phyloP scores from a whole-genome alignment of 768 basidiomycete species.

The Pleurotus cornucopiae region DNA sequence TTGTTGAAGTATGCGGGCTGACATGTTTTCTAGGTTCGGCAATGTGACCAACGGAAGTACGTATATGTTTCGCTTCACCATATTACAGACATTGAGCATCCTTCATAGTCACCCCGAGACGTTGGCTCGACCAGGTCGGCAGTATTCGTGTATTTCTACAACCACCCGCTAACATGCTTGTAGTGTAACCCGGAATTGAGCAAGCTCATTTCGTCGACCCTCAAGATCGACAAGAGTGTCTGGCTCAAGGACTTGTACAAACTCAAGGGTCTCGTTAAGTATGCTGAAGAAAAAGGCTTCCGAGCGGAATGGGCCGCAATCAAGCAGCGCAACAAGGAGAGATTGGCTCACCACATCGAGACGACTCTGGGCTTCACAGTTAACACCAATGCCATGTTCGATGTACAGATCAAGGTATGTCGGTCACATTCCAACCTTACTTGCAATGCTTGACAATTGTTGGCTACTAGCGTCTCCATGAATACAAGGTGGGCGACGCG shows the following conservation, averaged over 20 bases:
- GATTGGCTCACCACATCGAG: constrained; percentile 75
- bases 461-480: constrained; percentile 71
- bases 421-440: neutral
- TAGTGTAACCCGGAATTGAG: constrained; percentile 90
- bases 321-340: constrained; percentile 89
- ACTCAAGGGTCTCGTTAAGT: constrained; percentile 73
- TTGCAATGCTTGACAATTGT: neutral
- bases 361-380: constrained; percentile 64
- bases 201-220: constrained; percentile 76
- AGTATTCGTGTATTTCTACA: neutral
- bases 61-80: constrained; percentile 20
- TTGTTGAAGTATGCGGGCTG: neutral
- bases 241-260: constrained; percentile 86
- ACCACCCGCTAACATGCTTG: constrained; percentile 23
- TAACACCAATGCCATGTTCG: constrained; percentile 78
- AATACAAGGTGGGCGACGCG: constrained; percentile 64
- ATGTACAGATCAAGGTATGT: constrained; percentile 82
- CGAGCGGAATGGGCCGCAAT: constrained; percentile 76
- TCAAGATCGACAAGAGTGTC: constrained; percentile 65
- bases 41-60: constrained; percentile 93
- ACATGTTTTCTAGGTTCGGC: constrained; percentile 44
- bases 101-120: constrained; percentile 74
- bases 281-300: constrained; percentile 72
- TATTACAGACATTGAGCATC: no score
- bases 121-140: constrained; percentile 80